A percentile compares a stretch with the other conserved stretches of the same genome.
phyloP scores from a whole-genome alignment of 1,284 basidiomycete genomes.

The Sporisorium sorghi region DNA sequence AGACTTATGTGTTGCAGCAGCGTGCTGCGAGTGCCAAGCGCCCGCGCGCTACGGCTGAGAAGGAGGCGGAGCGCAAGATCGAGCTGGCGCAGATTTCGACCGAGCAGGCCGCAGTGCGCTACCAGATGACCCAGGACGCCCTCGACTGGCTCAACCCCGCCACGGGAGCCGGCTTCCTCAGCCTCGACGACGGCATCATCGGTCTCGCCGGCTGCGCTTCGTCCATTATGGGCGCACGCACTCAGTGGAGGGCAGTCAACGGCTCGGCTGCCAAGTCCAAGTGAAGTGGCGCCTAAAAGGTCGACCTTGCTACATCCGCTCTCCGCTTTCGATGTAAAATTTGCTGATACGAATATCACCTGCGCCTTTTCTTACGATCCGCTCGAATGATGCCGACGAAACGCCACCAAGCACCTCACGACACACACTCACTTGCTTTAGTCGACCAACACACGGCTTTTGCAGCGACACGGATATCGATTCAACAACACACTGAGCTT shows the following conservation, averaged over 20 bases:
- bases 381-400: no score
- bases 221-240: conserved; percentile 64
- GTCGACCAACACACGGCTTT: no score
- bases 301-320: no score
- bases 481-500: no score
- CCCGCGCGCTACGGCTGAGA: conserved; percentile 74
- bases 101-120: conserved; percentile 76
- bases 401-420: no score
- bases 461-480: no score
- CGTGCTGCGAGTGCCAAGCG: conserved; percentile 51
- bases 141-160: conserved; percentile 91
- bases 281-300: conserved; percentile 9
- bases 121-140: conserved; percentile 83
- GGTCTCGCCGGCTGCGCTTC: conserved; percentile 66
- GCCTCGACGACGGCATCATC: conserved; percentile 81
- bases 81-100: conserved; percentile 77
- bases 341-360: conserved; percentile 13
- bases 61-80: conserved; percentile 77
- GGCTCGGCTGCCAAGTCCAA: conserved; percentile 60
- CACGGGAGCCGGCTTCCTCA: conserved; percentile 80
- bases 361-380: no score
- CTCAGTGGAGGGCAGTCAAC: conserved; percentile 68
- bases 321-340: conserved; percentile 6
- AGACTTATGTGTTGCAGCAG: conserved; percentile 65
- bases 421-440: no score